These are phyloP conservation scores for Mallotus nudiflorus DNA, from an alignment of 345 rosid species.

Conservation along the genomic window DNA sequence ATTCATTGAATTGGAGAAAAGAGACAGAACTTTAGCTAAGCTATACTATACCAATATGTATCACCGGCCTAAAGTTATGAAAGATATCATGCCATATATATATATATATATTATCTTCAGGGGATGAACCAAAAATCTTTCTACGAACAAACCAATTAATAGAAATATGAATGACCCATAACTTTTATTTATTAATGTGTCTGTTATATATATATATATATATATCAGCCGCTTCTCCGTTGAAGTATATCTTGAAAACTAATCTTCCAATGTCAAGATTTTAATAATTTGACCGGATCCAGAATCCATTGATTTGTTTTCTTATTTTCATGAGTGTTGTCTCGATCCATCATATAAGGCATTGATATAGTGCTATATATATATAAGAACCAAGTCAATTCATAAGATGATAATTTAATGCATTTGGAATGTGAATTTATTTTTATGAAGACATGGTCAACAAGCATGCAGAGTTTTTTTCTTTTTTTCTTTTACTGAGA, in stretches of 20 bases:
- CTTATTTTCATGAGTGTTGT: not conserved
- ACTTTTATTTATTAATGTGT: not conserved
- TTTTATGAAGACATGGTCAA: not conserved
- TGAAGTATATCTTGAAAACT: not conserved
- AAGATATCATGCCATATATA: not conserved
- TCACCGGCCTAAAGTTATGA: slow-evolving; percentile 4
- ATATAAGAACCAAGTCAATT: not conserved
- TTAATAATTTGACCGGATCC: not conserved
- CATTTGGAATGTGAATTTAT: not conserved
- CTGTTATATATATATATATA: not conserved
- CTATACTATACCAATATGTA: not conserved
- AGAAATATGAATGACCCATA: slow-evolving; percentile 8
- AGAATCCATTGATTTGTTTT: not conserved
- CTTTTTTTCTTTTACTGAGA: too few species aligned
- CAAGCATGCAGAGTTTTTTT: too few species aligned
- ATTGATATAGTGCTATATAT: not conserved
- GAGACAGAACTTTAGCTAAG: too few species aligned
- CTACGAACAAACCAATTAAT: not conserved
- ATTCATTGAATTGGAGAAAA: not conserved
- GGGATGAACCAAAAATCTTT: slow-evolving; percentile 16
- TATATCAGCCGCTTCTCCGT: not conserved
- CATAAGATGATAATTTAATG: not conserved
- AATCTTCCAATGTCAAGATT: too few species aligned
- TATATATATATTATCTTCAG: too few species aligned
- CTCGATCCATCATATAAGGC: slow-evolving; percentile 1